Evolutionary conservation across 1,284 basidiomycete species (phyloP), one percentile per base, ranked within the genome.

Genomic region (Exsudoporus floridanus): DNA sequence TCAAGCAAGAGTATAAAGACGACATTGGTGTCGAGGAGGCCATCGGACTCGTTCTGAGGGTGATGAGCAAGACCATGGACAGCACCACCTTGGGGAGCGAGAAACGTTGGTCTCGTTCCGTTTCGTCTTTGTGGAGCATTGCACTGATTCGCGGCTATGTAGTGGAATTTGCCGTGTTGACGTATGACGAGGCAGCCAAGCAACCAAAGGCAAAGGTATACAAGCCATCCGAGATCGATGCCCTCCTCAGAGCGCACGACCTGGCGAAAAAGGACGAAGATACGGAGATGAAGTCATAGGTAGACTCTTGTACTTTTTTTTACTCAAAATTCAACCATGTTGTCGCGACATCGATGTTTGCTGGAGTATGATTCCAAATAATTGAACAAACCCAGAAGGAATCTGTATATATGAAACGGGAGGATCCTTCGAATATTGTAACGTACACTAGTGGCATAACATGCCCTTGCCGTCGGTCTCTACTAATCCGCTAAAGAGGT

Each of bases 1-100:
- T 99, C 60, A 96, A 98, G 78, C 96, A 99, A 74, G 97, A 99
- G 71, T 98, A 98, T 77, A 97, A 98, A 73, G 96, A 98, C 61
- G 93, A 94, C 56, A 88, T 98, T 54, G 77, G 81, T 16, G 80
- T 97, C 37, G 90, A 94, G 65, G 93, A 94, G 50, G 95, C 94
- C n/a, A 89, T 96, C 65, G 86, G 83, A 25, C 78, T 99, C 36
- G 94, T 93, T 45, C 80, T 98, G 61, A 90, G 89, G 75, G 91
- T 94, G 49, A 93, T 99, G 88, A 95, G 94, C 80, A 99, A 98
- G 83, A 98, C 96, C 43, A 98, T 99, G 95, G 96, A 99, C 70
- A 94, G 93, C 59, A 98, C 96, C 28, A 95, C 92, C 47, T 74
- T 99, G 57, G 90, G 94, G 46, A 94, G 92, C 68, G 94, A 98